Base-by-base conservation (phyloP, 805 yeast species). In the Candida quercuum region DNA sequence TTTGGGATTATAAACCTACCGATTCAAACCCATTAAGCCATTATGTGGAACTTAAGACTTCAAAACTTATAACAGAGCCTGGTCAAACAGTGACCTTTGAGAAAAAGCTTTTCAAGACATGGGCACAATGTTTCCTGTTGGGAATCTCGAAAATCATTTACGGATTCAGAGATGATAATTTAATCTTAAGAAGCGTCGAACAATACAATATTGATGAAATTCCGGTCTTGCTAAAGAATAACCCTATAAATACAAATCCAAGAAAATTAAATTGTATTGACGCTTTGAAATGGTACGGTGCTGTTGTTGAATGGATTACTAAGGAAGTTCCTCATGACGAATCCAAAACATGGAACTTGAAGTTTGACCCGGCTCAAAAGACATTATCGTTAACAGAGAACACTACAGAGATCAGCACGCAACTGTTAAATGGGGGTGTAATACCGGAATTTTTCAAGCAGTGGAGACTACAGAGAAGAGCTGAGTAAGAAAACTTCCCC, bases 81-180 rank as follows among this genome's bases (percentile, higher is more conserved):
- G 67, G 71, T 13, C 81, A 81, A 27, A 77, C 82, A 13, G 67
- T 67, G 27, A 69, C 56, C 15, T 87, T 91, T 54, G 96, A 91
- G 54, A 71, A 69, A 38, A 88, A 87, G 60, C 63, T 93, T 32
- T 76, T 82, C 56, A 74, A 68, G 43, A 72, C 94, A 0, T 93
- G 99, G 99, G 86, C 95, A 3, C 98, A 88, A 63, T 83, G 95
- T 45, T 93, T 88, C 58, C 65, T 93, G 17, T 68, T 86, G 32
- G 99, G 99, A 4, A 73, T 93, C 16, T 79, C 83, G n/a, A 74
- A 74, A 41, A 71, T 91, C 5, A 72, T 85, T 4, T 86, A 86
- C 54, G 99, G 97, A 0, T 93, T 84, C 60, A 72, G 96, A 48
- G 94, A 87, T 56, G 83, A 83, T 14, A 61, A 76, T 24, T 68